Percentiles rank a stretch among this genome's conserved stretches.
phyloP scores from a whole-genome alignment of 1,284 basidiomycete species.

The Volvariella volvacea region DNA sequence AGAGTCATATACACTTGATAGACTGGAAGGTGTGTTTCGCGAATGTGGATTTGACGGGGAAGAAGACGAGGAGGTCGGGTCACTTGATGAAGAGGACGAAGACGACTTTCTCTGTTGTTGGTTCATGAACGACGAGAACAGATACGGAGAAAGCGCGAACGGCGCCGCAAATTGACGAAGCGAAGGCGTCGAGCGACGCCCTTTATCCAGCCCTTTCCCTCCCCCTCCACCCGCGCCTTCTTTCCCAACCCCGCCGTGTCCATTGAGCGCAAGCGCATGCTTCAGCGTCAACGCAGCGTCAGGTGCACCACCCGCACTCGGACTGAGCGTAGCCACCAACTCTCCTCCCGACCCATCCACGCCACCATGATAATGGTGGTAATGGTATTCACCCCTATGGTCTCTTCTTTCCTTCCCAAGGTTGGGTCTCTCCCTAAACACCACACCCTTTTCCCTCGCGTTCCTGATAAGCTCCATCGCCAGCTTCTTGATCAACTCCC shows the following conservation, averaged over 20 bases:
- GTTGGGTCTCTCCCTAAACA: constrained; percentile 43
- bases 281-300: constrained; percentile 41
- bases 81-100: too few relatives aligned
- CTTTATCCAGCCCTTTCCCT: too few relatives aligned
- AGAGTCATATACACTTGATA: too few relatives aligned
- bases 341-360: not conserved
- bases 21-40: too few relatives aligned
- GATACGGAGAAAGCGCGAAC: too few relatives aligned
- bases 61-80: too few relatives aligned
- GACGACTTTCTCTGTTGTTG: constrained; percentile 26
- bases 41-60: too few relatives aligned
- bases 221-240: too few relatives aligned
- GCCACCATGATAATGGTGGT: not conserved
- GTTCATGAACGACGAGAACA: constrained; percentile 51
- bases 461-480: constrained; percentile 69
- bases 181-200: too few relatives aligned
- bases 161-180: too few relatives aligned
- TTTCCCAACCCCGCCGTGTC: too few relatives aligned
- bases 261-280: constrained; percentile 24
- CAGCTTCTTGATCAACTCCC: constrained; percentile 53
- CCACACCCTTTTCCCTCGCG: constrained; percentile 63
- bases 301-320: constrained; percentile 23
- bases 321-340: constrained; percentile 30
- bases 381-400: too few relatives aligned
- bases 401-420: constrained; percentile 28